Evolutionary conservation across 2,329 filamentous ascomycete species (phyloP).

Genomic region (Colletotrichum sp.): DNA sequence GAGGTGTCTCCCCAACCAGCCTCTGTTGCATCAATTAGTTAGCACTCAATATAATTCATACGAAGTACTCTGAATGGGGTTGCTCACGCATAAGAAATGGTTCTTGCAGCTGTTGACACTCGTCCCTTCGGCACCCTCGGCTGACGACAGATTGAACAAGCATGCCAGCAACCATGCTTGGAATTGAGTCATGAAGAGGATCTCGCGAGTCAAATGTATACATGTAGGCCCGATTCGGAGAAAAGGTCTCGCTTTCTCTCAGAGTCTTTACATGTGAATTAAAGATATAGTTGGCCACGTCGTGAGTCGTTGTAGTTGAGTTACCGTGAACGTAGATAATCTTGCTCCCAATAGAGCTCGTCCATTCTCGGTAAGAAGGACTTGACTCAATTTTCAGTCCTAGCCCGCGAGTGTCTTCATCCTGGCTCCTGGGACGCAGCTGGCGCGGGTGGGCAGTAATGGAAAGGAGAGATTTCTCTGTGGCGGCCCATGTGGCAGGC

Average conservation of each 20-base stretch:
- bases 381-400: neutral
- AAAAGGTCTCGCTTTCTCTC: neutral
- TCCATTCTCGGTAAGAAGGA: neutral
- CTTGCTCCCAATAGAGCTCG: neutral
- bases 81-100: neutral
- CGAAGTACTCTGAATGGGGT: neutral
- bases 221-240: neutral
- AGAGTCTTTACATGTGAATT: neutral
- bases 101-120: neutral
- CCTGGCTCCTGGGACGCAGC: neutral
- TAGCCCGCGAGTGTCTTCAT: neutral
- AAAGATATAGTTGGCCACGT: neutral
- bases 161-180: neutral
- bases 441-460: neutral
- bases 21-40: neutral
- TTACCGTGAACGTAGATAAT: neutral
- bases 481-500: neutral
- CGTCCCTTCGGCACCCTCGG: neutral
- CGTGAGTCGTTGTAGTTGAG: neutral
- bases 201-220: neutral
- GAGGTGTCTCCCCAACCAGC: neutral
- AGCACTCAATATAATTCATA: neutral
- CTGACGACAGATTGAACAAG: neutral
- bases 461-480: neutral
- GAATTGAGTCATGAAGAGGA: neutral